Conservation (phyloP, 78 protist species). For the Dictyostelium brefeldianum region DNA sequence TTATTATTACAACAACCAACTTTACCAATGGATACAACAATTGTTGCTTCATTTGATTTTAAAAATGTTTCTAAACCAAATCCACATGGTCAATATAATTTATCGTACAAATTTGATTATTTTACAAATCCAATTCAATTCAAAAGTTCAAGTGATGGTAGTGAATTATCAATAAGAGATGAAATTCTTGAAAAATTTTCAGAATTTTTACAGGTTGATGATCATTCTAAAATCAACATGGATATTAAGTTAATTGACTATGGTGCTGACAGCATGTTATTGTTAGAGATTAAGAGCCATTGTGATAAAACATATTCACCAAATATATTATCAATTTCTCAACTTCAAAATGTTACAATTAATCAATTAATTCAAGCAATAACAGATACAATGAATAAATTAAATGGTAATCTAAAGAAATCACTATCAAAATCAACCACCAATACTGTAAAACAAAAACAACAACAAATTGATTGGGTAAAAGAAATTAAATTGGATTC, state of each 20-base stretch:
- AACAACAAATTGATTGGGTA: conserved; percentile 3
- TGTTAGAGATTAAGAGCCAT: conserved; percentile 39
- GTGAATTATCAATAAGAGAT: not conserved
- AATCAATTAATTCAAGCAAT: conserved; percentile 24
- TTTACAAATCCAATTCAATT: not conserved
- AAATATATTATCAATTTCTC: conserved; percentile 26
- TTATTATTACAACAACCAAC: not conserved
- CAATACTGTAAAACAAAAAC: not conserved
- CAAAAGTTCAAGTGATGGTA: not conserved
- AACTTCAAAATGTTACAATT: conserved; percentile 27
- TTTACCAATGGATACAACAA: not conserved
- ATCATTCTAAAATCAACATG: not conserved
- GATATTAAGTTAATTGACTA: not conserved
- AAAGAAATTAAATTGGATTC: not conserved
- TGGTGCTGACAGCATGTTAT: conserved; percentile 36
- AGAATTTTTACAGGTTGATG: not conserved
- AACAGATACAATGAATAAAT: not conserved
- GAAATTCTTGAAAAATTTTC: not conserved
- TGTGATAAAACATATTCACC: conserved; percentile 43
- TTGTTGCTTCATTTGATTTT: not conserved
- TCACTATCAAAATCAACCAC: not conserved
- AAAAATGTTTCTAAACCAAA: not conserved
- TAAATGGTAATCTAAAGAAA: not conserved
- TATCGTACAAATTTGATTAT: not conserved
- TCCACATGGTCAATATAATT: not conserved